Conservation (phyloP, 768 basidiomycete species). For the Galerina sulciceps region DNA sequence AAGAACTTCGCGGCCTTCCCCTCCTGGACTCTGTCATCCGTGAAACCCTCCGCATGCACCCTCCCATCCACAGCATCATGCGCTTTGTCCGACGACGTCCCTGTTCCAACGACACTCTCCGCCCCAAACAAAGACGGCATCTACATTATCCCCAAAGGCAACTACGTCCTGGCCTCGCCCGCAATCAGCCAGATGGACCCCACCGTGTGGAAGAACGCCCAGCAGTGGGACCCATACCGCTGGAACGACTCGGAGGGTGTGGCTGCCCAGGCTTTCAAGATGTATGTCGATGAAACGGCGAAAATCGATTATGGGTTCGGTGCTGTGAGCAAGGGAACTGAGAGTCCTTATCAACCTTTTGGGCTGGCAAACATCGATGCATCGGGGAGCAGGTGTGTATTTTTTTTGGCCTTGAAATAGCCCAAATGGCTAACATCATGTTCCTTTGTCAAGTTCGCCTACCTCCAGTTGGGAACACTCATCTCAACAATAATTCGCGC, state of each 20-base stretch:
- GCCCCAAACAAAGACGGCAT: conserved; percentile 73
- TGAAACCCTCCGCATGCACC: conserved; percentile 91
- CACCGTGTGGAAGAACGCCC: conserved; percentile 73
- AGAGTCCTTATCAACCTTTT: conserved; percentile 96
- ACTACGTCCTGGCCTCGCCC: conserved; percentile 89
- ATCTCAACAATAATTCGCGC: conserved; percentile 78
- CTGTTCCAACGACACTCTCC: conserved; percentile 79
- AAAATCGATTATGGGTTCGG: conserved; percentile 98
- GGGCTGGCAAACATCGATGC: conserved; percentile 96
- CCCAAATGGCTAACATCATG: neutral
- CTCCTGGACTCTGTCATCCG: conserved; percentile 89
- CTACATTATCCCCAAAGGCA: conserved; percentile 88
- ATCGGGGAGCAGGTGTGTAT: conserved; percentile 82
- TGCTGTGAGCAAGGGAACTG: conserved; percentile 93
- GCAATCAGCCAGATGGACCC: conserved; percentile 90
- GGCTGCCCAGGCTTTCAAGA: conserved; percentile 76
- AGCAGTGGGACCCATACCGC: conserved; percentile 76
- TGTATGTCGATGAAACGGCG: conserved; percentile 78
- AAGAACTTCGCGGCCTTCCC: conserved; percentile 83
- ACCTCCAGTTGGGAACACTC: conserved; percentile 88
- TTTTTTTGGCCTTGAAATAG: neutral
- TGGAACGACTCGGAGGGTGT: conserved; percentile 89
- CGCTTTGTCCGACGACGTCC: conserved; percentile 88
- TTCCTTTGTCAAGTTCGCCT: conserved; percentile 71
- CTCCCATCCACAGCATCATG: conserved; percentile 95